Conservation (phyloP, 2,329 filamentous ascomycete species). For the Penicillium frequentans region DNA sequence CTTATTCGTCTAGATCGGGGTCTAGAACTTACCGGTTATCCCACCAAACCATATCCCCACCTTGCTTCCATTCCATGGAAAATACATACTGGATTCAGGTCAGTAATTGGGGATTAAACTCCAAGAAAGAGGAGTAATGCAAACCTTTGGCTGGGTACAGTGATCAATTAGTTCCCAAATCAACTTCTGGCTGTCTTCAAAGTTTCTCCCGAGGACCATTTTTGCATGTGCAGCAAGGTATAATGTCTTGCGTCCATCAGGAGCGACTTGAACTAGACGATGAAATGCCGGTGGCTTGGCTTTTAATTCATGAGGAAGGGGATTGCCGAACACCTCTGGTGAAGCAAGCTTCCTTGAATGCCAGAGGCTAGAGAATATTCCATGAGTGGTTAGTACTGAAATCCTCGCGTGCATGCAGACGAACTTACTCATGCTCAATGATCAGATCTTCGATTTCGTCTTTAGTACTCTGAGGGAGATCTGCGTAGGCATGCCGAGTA, state of each 20-base stretch:
- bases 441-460: conserved; percentile 13
- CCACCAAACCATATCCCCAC: conserved; percentile 32
- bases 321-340: conserved; percentile 16
- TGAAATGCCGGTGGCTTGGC: conserved; percentile 27
- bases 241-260: conserved; percentile 24
- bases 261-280: conserved; percentile 23
- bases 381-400: neutral
- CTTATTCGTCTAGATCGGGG: neutral
- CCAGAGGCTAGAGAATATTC: conserved; percentile 14
- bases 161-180: conserved; percentile 28
- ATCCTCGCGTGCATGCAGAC: neutral
- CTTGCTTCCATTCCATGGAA: conserved; percentile 24
- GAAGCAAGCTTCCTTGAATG: conserved; percentile 22
- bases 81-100: conserved; percentile 24
- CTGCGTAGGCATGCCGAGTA: conserved; percentile 19
- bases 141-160: conserved; percentile 25
- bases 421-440: conserved; percentile 17
- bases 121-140: neutral
- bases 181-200: conserved; percentile 26
- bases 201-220: conserved; percentile 13
- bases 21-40: conserved; percentile 22
- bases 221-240: conserved; percentile 30
- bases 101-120: neutral
- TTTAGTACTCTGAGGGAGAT: conserved; percentile 16
- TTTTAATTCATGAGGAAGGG: conserved; percentile 21